A percentile compares a stretch with the other conserved stretches of the same genome.
Conservation (phyloP, 306 rosid genomes). For the Alnus glutinosa region DNA sequence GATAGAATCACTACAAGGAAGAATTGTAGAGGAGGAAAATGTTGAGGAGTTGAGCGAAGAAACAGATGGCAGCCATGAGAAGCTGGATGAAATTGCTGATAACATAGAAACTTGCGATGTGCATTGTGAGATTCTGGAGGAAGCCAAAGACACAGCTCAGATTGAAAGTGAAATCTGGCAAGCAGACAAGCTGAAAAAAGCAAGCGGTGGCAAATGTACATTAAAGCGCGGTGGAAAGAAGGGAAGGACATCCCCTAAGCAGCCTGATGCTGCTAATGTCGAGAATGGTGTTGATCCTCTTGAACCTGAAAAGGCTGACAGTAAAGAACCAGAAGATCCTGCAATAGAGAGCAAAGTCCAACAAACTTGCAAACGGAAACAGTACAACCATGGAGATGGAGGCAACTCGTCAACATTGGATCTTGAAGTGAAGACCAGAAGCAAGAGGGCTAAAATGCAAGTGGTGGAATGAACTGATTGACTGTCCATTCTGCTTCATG, state of each 20-base stretch:
- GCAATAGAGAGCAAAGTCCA: background rate
- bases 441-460: constrained; percentile 12
- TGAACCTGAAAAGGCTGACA: background rate
- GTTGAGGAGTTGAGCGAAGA: constrained; percentile 32
- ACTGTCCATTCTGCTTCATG: background rate
- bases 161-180: background rate
- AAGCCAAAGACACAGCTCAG: background rate
- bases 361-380: constrained; percentile 4
- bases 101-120: background rate
- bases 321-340: background rate
- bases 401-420: background rate
- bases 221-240: background rate
- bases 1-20: constrained; percentile 53
- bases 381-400: background rate
- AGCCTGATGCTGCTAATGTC: background rate
- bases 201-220: background rate
- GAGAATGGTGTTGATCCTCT: background rate
- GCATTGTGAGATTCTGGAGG: background rate
- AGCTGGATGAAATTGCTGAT: background rate
- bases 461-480: background rate
- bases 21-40: constrained; percentile 32
- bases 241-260: background rate
- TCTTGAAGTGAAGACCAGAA: background rate
- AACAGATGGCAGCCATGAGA: background rate
- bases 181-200: background rate